phyloP scores from a whole-genome alignment of 441 rosid genomes.

The Sinapis alba region DNA sequence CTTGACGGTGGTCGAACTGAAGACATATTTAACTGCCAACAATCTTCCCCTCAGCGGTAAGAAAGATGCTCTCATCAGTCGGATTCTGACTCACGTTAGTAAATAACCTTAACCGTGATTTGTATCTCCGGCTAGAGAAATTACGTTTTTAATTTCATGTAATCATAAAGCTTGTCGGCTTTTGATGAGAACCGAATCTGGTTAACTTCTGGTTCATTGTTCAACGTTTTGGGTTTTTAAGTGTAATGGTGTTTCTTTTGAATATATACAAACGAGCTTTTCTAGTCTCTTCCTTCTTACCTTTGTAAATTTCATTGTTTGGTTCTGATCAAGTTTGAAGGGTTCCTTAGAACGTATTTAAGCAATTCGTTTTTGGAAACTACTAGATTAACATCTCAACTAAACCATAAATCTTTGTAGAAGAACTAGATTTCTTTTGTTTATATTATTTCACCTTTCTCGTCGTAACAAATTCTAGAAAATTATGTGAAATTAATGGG shows the following conservation, averaged over 20 bases:
- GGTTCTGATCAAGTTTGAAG: constrained; percentile 63
- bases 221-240: constrained; percentile 13
- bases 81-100: constrained; percentile 75
- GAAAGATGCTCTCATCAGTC: constrained; percentile 69
- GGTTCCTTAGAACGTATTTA: constrained; percentile 80
- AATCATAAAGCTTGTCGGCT: not conserved
- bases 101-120: constrained; percentile 39
- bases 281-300: constrained; percentile 30
- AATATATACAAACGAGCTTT: too few species aligned
- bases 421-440: not conserved
- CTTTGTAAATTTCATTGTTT: constrained; percentile 25
- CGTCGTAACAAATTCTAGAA: constrained; percentile 49
- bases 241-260: constrained; percentile 8
- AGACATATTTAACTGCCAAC: constrained; percentile 67
- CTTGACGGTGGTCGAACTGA: constrained; percentile 70
- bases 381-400: constrained; percentile 22
- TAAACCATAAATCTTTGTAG: not conserved
- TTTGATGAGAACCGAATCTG: constrained; percentile 6
- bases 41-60: constrained; percentile 66
- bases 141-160: too few species aligned
- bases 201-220: constrained; percentile 18
- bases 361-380: constrained; percentile 86
- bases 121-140: too few species aligned
- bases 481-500: not conserved
- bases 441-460: constrained; percentile 47